Conservation (phyloP, 1,284 basidiomycete species). For the Pseudozyma pruni region DNA sequence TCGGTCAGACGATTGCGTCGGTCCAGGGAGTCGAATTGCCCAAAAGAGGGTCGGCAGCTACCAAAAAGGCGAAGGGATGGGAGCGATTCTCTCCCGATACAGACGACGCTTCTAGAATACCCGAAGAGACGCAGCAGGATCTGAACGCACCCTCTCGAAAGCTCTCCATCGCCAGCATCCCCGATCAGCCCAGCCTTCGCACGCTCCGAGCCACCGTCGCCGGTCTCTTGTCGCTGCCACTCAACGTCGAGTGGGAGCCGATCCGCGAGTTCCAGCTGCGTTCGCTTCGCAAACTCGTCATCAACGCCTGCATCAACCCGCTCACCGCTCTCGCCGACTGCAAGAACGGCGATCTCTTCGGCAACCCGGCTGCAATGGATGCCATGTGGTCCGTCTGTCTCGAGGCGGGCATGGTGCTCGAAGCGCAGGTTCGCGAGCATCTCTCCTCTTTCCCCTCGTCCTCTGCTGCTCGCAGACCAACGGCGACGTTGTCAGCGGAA, state of each 20-base stretch:
- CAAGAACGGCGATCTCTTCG: constrained; percentile 77
- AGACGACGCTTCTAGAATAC: constrained; percentile 8
- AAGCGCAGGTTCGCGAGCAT: constrained; percentile 54
- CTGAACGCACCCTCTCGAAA: constrained; percentile 22
- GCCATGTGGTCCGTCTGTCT: constrained; percentile 57
- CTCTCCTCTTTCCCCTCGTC: constrained; percentile 13
- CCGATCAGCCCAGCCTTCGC: constrained; percentile 36
- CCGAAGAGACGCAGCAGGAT: constrained; percentile 9
- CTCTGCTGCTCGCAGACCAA: not conserved
- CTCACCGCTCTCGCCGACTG: constrained; percentile 84
- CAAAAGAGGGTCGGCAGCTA: not conserved
- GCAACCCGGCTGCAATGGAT: constrained; percentile 54
- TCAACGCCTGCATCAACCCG: constrained; percentile 87
- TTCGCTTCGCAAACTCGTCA: constrained; percentile 83
- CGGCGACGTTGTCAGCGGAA: constrained; percentile 4
- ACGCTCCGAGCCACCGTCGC: constrained; percentile 57
- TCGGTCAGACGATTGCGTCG: constrained; percentile 25
- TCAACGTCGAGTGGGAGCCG: constrained; percentile 74
- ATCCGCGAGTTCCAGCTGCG: constrained; percentile 78
- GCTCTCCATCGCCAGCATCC: constrained; percentile 52
- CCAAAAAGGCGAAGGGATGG: constrained; percentile 24
- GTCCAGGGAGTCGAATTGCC: constrained; percentile 1
- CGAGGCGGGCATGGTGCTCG: constrained; percentile 55
- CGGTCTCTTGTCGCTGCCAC: constrained; percentile 54
- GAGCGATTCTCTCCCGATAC: constrained; percentile 31